Base-by-base conservation (phyloP, 2,329 filamentous ascomycete genomes). In the Aspergillus sp. region DNA sequence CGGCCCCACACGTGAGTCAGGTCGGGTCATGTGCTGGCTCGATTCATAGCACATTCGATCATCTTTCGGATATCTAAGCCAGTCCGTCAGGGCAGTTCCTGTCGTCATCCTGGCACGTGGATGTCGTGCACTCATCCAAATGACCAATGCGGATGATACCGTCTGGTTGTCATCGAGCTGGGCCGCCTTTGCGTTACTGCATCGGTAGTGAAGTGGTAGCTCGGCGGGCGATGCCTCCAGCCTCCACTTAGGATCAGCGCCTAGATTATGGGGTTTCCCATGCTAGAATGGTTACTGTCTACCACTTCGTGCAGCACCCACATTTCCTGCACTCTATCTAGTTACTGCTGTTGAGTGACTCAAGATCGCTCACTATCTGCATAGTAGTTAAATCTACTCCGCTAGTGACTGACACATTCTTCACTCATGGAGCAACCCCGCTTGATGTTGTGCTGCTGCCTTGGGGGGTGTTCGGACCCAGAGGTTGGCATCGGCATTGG, bases 191-290 rank as follows among this genome's bases (percentile, higher is more conserved):
- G 15, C 13, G 7, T 2, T 21, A 32, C 39, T 32, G 39, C 27
- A 17, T 44, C 17, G 6, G 5, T 39, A 47, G 11, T 21, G 38
- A 19, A 36, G 5, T 19, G 30, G 23, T 54, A 54, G 19, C 38
- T 39, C 36, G 38, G 36, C 32, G 36, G 41, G 50, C 50, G 27
- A 23, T 32, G 50, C 50, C 50, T 38, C 50, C 52, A 54, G 52
- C 62, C 64, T 64, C 62, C 64, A 63, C 64, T 63, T 63, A 23
- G 27, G 60, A 64, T 59, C 62, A 58, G 62, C 60, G 57, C 52
- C 64, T 64, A 62, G 52, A 55, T 52, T 36, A 57, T 49, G 50
- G 50, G 47, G 47, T 50, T 27, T 19, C 10, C 41, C 41, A 44
- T 44, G 17, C 17, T 42, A 19, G 19, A 19, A 44, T 44, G 41